Evolutionary conservation across 2,329 filamentous ascomycete genomes (phyloP).

Genomic region (Colletotrichum sublineola): DNA sequence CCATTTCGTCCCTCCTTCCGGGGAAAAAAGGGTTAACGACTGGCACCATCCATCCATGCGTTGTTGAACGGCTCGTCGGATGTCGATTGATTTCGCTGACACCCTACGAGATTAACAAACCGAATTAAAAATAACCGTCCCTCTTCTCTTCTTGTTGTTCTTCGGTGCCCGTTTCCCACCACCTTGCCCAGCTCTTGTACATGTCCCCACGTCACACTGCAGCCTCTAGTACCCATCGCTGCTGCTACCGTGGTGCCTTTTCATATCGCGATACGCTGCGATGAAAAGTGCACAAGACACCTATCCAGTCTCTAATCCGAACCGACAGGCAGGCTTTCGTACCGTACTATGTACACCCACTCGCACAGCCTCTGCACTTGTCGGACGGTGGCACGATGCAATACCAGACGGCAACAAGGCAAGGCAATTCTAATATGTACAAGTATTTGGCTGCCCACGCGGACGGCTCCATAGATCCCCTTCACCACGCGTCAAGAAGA

Average conservation of each 20-base stretch:
- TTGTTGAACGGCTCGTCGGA: neutral
- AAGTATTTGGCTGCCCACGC: neutral
- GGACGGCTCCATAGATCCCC: neutral
- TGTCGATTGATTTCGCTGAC: conserved; percentile 10
- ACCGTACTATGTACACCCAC: too few species aligned
- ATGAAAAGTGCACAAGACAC: neutral
- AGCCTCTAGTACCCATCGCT: conserved; percentile 15
- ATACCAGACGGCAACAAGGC: conserved; percentile 10
- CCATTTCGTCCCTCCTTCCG: too few species aligned
- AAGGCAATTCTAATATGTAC: conserved; percentile 21
- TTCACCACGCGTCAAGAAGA: neutral
- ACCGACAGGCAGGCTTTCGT: neutral
- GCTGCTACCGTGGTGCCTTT: neutral
- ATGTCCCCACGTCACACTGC: conserved; percentile 29
- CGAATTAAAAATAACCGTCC: conserved; percentile 28
- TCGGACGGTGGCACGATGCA: neutral
- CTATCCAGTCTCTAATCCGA: neutral
- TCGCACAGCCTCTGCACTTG: conserved; percentile 9
- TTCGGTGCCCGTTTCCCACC: neutral
- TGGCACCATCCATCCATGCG: too few species aligned
- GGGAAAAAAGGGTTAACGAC: too few species aligned
- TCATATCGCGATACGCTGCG: conserved; percentile 3
- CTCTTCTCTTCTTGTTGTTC: neutral
- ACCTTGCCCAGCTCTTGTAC: neutral
- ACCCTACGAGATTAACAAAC: conserved; percentile 26